A percentile compares a stretch with the other conserved stretches of the same genome.
Conservation (phyloP, 176 grass and related monocot species). For the Carex cristatella region DNA sequence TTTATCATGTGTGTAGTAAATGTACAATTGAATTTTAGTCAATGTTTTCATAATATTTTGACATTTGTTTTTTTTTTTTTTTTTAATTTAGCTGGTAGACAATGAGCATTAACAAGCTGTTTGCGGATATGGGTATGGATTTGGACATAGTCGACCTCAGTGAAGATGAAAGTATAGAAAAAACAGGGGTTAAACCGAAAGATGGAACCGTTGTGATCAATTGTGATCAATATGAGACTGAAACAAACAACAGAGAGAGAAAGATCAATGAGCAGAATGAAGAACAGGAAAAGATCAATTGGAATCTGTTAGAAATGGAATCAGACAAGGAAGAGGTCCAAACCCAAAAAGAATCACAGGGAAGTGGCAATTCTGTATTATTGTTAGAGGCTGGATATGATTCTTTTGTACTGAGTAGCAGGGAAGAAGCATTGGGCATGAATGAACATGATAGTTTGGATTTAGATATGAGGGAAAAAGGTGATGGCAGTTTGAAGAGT, state of each 20-base stretch:
- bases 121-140: slow-evolving; percentile 33
- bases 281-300: neutral
- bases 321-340: slow-evolving; percentile 6
- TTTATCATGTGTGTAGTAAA: neutral
- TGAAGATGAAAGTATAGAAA: slow-evolving; percentile 19
- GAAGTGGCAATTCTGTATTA: neutral
- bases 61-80: neutral
- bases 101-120: slow-evolving; percentile 26
- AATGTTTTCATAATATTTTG: neutral
- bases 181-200: neutral
- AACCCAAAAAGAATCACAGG: slow-evolving; percentile 7
- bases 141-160: slow-evolving; percentile 29
- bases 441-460: slow-evolving; percentile 2
- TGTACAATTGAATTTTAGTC: neutral
- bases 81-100: neutral
- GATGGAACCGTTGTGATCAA: neutral
- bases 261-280: neutral
- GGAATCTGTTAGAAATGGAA: neutral
- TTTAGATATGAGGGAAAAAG: neutral
- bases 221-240: neutral
- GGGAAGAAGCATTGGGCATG: slow-evolving; percentile 7
- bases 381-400: neutral
- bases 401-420: neutral
- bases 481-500: neutral
- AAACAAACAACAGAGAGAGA: neutral